Conservation (phyloP, 1,139 yeast species). For the Saccharomycopsis crataegensis region DNA sequence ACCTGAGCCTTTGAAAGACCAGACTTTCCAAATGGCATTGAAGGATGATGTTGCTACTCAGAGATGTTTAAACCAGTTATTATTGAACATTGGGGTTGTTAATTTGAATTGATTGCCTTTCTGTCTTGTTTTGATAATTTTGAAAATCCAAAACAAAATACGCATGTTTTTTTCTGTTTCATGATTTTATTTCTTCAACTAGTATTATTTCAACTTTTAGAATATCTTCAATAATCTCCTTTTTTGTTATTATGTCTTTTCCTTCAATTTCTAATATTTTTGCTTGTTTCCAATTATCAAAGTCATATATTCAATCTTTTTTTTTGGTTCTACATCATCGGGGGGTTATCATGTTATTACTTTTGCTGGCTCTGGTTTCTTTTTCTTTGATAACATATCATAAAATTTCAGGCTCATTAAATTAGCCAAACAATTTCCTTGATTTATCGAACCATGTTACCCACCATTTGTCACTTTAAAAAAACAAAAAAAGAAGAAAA, state of each 20-base stretch:
- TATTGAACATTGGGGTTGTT: constrained; percentile 49
- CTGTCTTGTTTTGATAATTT: too few relatives aligned
- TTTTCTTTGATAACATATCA: too few relatives aligned
- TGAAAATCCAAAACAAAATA: neutral
- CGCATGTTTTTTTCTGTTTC: neutral
- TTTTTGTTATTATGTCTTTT: neutral
- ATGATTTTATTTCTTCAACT: neutral
- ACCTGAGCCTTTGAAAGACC: constrained; percentile 85
- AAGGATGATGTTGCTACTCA: constrained; percentile 87
- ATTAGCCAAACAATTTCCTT: too few relatives aligned
- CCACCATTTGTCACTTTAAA: too few relatives aligned
- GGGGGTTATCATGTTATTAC: too few relatives aligned
- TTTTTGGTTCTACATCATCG: too few relatives aligned
- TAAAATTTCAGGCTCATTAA: too few relatives aligned
- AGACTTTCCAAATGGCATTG: constrained; percentile 74
- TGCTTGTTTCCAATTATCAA: neutral
- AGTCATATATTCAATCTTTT: too few relatives aligned
- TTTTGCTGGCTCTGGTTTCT: too few relatives aligned
- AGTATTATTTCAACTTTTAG: neutral
- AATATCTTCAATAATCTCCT: neutral
- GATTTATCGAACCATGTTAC: too few relatives aligned
- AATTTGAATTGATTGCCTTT: neutral
- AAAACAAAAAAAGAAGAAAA: too few relatives aligned
- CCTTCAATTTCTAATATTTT: neutral
- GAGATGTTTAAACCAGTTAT: constrained; percentile 76